Percentiles rank a stretch among this genome's conserved stretches.
Conservation (phyloP, 139 green algal genomes). For the Chlorokybus atmophyticus region DNA sequence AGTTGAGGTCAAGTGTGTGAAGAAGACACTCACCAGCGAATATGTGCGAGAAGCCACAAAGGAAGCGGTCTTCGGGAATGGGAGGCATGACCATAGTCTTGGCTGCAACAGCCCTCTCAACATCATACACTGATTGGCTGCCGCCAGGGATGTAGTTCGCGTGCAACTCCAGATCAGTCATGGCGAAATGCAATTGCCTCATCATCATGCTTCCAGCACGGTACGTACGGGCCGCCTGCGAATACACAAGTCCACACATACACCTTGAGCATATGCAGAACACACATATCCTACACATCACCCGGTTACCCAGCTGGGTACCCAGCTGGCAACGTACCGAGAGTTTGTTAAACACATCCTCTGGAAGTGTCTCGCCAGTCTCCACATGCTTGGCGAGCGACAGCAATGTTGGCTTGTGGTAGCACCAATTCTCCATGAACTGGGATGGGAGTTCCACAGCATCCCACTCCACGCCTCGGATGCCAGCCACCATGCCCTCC, state of each 20-base stretch:
- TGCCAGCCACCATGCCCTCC: constrained; percentile 74
- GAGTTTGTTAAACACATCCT: constrained; percentile 76
- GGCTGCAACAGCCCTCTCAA: constrained; percentile 46
- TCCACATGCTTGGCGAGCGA: constrained; percentile 80
- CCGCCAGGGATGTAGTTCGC: constrained; percentile 46
- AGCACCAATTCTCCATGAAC: constrained; percentile 89
- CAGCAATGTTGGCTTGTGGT: constrained; percentile 57
- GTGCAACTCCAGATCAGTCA: constrained; percentile 83
- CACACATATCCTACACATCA: too few species aligned
- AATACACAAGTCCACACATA: too few species aligned
- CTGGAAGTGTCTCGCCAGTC: constrained; percentile 67
- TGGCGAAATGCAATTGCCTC: constrained; percentile 63
- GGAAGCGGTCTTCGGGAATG: constrained; percentile 83
- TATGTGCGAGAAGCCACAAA: constrained; percentile 90
- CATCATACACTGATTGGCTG: constrained; percentile 50
- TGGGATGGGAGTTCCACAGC: constrained; percentile 71
- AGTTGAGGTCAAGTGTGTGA: too few species aligned
- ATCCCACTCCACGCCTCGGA: constrained; percentile 85
- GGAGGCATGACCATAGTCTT: constrained; percentile 52
- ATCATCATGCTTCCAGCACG: constrained; percentile 59
- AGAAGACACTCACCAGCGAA: too few species aligned
- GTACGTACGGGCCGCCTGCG: constrained; percentile 33
- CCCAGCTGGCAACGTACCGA: too few species aligned
- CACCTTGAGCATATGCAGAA: too few species aligned
- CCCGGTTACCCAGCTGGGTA: too few species aligned